Base-by-base conservation (phyloP, 208 protist species). In the Polymyxa betae region DNA sequence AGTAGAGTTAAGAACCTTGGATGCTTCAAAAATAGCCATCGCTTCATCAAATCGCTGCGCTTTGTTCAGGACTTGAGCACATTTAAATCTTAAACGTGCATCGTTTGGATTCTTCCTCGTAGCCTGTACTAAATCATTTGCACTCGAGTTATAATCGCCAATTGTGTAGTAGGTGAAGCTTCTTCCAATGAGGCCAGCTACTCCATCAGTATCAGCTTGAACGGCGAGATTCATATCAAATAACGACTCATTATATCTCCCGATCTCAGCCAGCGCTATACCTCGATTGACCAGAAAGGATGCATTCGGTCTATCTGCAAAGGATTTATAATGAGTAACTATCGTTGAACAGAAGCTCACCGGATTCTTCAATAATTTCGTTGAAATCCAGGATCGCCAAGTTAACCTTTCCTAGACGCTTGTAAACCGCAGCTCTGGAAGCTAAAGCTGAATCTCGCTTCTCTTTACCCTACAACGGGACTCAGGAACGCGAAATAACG, bases 181-280 rank as follows among this genome's bases (percentile, higher is more conserved):
- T 16, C 72, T 35, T 5, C n/a, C n/a, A 12, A 82, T 35, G 16
- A 82, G 72, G 35, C 72, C 72, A 20, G n/a, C n/a, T 20, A 82
- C n/a, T 12, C 35, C n/a, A 20, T 82, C n/a, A 20, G 72, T 35
- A n/a, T 82, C 72, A 5, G 35, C 12, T n/a, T 82, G 72, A 12
- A 82, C n/a, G 12, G 72, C 72, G 5, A 5, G 5, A n/a, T 82
- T 82, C 72, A 82, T 82, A n/a, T 82, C 72, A 43, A 82, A 82
- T n/a, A 82, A n/a, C 72, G 72, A 35, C 35, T 82, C 72, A n/a
- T 82, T 43, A 20, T 40, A 5, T 43, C 72, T 5, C 12, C 72
- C 35, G 12, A 82, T 5, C 72, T 82, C 72, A 20, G 40, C 5
- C 16, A 82, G n/a, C 16, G n/a, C 35, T 5, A 43, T 82, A 20